Evolutionary conservation across 805 yeast species (phyloP), one percentile per base, ranked within the genome.

Genomic region (Yarrowia sp.): DNA sequence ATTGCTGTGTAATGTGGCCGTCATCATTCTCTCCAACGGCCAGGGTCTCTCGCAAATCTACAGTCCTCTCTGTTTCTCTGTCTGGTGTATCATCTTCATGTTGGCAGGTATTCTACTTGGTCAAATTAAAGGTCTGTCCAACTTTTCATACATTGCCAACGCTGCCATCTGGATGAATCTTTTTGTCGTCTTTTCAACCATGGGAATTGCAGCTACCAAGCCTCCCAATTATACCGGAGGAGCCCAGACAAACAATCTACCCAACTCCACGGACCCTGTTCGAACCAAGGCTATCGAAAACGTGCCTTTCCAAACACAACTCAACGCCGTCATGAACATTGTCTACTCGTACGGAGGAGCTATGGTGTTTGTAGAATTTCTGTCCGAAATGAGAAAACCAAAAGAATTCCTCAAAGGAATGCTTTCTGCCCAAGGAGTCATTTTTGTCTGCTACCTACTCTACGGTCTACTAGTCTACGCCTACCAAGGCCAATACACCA

Each of bases 81-180:
- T 41, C 28, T 41, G 46, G 46, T 41, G 46, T 8, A 41, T 41
- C 28, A 41, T 41, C 17, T 41, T 41, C 46, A 41, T 41, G 46
- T 9, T 41, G 28, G 46, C 46, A 2, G 46, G 46, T 22, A 41
- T 41, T 16, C 46, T 41, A 7, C 46, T 41, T 2, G 46, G 46
- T 16, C 46, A 41, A 8, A 41, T 41, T 17, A 22, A 22, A 17
- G 46, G 46, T 1, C 46, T 41, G 28, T 41, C 46, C 17, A 41
- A 41, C 46, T 41, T 41, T 10, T 41, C 46, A 11, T 41, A 41
- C 17, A 22, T 41, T 16, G 46, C 46, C 28, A 41, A 41, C 46
- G 46, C 46, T n/a, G 46, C 46, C 46, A 41, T 41, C 17, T 41
- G 46, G 46, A 41, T 41, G 46, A 41, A 41, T 24, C 46, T 41